Conservation (phyloP, 169 alveolate species). For the Cyclospora cayetanensis region DNA sequence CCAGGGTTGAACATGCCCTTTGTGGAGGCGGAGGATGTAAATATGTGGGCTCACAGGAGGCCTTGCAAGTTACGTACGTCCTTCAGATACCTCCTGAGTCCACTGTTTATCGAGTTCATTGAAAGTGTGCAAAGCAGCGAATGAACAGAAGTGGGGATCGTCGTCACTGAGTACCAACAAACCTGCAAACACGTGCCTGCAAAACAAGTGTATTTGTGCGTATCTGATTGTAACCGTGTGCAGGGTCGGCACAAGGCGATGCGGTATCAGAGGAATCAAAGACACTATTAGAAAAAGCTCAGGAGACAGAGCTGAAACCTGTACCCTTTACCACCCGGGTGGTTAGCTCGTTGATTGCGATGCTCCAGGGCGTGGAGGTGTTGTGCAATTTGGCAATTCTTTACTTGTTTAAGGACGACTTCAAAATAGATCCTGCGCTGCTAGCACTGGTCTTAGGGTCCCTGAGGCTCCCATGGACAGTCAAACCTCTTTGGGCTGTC, state of each 20-base stretch:
- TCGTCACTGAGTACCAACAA: too few relatives aligned
- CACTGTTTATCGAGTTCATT: too few relatives aligned
- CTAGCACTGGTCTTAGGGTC: constrained; percentile 82
- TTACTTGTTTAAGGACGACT: constrained; percentile 86
- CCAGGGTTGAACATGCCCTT: constrained; percentile 18
- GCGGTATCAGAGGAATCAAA: not conserved
- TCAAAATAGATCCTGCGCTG: constrained; percentile 83
- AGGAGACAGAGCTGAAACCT: not conserved
- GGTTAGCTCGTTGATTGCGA: constrained; percentile 73
- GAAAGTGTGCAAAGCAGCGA: too few relatives aligned
- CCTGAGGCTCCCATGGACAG: constrained; percentile 87
- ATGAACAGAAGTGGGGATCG: too few relatives aligned
- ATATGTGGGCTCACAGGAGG: not conserved
- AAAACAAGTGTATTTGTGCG: too few relatives aligned
- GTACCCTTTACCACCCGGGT: constrained; percentile 25
- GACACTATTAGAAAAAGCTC: not conserved
- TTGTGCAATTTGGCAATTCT: constrained; percentile 85
- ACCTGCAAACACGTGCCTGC: too few relatives aligned
- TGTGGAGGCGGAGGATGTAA: not conserved
- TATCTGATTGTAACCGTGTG: too few relatives aligned
- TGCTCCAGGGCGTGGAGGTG: constrained; percentile 90
- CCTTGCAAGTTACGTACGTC: not conserved
- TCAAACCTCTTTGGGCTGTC: constrained; percentile 87
- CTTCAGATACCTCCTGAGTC: not conserved
- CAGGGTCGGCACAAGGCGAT: not conserved